A percentile compares a stretch with the other conserved stretches of the same genome.
phyloP scores from a whole-genome alignment of 345 rosid species.

The rapeseed (Brassica napus) region Da-Ae NC_063436.1:2277001-2277500 shows the following conservation, averaged over 20 bases:
- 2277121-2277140: neutral
- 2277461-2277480: conserved; percentile 66
- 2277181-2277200: conserved; percentile 20
- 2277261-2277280: conserved; percentile 8
- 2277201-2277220: conserved; percentile 18
- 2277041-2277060: conserved; percentile 7
- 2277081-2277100: neutral
- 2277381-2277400: conserved; percentile 1
- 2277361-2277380: conserved; percentile 31
- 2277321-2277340: conserved; percentile 13
- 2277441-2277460: conserved; percentile 79
- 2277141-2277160: conserved; percentile 5
- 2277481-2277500: conserved; percentile 61
- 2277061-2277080: conserved; percentile 23
- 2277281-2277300: conserved; percentile 23
- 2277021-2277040: conserved; percentile 1
- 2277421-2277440: conserved; percentile 52
- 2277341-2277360: conserved; percentile 18
- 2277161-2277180: conserved; percentile 3
- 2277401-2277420: neutral
- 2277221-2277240: conserved; percentile 1
- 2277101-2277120: conserved; percentile 1
- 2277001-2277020: neutral
- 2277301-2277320: conserved; percentile 21
- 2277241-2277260: conserved; percentile 15